Evolutionary conservation across 2,329 filamentous ascomycete species (phyloP).

Genomic region (Metarhizium brunneum): DNA sequence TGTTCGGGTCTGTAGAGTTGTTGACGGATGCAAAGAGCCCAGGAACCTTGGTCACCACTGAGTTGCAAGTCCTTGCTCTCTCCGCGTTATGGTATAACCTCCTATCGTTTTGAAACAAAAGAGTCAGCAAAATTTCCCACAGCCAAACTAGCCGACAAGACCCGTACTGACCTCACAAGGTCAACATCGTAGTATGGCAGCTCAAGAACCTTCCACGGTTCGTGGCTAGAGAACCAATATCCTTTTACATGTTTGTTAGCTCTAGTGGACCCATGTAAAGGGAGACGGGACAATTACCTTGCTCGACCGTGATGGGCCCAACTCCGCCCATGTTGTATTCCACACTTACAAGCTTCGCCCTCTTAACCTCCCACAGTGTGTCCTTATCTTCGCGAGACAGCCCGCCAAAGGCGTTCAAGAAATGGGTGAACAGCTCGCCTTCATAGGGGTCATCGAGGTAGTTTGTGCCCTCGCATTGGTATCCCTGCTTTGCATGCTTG

Average conservation of each 20-base stretch:
- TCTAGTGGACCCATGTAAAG: background rate
- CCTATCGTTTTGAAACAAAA: slow-evolving; percentile 8
- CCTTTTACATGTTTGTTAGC: slow-evolving; percentile 11
- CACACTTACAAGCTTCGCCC: slow-evolving; percentile 24
- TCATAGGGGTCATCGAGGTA: slow-evolving; percentile 33
- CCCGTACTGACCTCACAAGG: slow-evolving; percentile 21
- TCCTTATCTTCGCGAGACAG: slow-evolving; percentile 23
- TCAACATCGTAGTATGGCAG: slow-evolving; percentile 32
- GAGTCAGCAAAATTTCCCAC: background rate
- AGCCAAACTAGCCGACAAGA: background rate
- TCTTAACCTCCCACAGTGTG: slow-evolving; percentile 28
- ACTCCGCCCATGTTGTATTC: slow-evolving; percentile 26
- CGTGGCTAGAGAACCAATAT: slow-evolving; percentile 31
- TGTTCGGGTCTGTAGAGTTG: slow-evolving; percentile 28
- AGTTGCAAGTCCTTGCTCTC: slow-evolving; percentile 31
- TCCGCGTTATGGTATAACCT: slow-evolving; percentile 30
- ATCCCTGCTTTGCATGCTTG: slow-evolving; percentile 17
- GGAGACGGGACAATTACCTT: slow-evolving; percentile 14
- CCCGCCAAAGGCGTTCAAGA: slow-evolving; percentile 27
- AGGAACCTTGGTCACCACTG: slow-evolving; percentile 24
- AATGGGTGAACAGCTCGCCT: slow-evolving; percentile 32
- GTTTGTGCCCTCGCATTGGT: slow-evolving; percentile 24
- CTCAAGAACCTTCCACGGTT: slow-evolving; percentile 32
- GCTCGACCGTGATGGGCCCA: slow-evolving; percentile 31
- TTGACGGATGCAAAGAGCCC: slow-evolving; percentile 34